Evolutionary conservation across 176 grass and related monocot species (phyloP).

Genomic region (Oryza longistaminata): DNA sequence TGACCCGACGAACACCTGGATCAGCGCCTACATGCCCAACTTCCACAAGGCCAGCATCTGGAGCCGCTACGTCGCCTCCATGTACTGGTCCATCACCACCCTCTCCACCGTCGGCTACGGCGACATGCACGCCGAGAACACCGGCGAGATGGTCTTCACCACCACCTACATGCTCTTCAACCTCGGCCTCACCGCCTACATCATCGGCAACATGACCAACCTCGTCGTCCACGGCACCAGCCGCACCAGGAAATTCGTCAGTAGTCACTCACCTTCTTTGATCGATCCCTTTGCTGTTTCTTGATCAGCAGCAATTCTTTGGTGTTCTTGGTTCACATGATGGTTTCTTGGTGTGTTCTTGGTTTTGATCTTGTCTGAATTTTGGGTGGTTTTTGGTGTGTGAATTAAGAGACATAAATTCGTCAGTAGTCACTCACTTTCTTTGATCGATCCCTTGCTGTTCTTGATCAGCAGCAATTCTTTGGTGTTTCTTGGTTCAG

Average conservation of each 20-base stretch:
- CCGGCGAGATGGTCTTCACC: slow-evolving; percentile 78
- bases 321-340: too few relatives aligned
- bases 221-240: slow-evolving; percentile 84
- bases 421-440: too few relatives aligned
- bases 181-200: slow-evolving; percentile 88
- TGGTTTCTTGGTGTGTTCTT: too few relatives aligned
- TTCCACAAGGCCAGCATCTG: slow-evolving; percentile 53
- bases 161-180: slow-evolving; percentile 92
- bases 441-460: too few relatives aligned
- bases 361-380: neutral
- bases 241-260: slow-evolving; percentile 73
- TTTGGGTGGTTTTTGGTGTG: neutral
- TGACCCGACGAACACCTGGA: slow-evolving; percentile 58
- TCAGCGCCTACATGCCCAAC: slow-evolving; percentile 59
- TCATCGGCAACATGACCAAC: slow-evolving; percentile 99
- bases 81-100: slow-evolving; percentile 96
- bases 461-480: too few relatives aligned
- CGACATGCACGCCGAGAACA: slow-evolving; percentile 86
- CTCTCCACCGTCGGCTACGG: slow-evolving; percentile 83
- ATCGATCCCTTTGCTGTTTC: too few relatives aligned
- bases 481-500: too few relatives aligned
- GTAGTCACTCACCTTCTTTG: neutral
- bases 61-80: slow-evolving; percentile 61
- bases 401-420: slow-evolving; percentile 61
- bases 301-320: too few relatives aligned